Conservation (phyloP, 2,329 filamentous ascomycete species). For the Pseudogymnoascus destructans region DNA sequence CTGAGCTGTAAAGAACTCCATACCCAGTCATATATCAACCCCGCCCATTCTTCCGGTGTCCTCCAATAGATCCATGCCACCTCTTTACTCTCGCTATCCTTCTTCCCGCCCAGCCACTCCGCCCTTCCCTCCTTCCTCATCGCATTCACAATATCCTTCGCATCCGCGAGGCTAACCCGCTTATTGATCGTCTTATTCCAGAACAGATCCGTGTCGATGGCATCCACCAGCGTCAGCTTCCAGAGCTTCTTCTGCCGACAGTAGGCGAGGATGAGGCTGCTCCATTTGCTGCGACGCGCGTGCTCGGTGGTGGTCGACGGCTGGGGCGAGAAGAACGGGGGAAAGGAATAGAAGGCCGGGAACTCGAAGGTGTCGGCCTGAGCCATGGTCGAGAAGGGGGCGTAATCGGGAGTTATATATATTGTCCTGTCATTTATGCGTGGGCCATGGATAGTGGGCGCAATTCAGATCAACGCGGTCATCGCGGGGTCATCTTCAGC, state of each 20-base stretch:
- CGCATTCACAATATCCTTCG: constrained; percentile 44
- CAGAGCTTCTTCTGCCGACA: constrained; percentile 62
- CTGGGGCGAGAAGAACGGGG: constrained; percentile 76
- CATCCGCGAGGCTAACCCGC: constrained; percentile 37
- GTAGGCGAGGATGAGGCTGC: constrained; percentile 72
- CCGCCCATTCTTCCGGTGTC: constrained; percentile 82
- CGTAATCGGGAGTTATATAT: not conserved
- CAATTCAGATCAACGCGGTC: not conserved
- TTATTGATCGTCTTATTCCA: constrained; percentile 42
- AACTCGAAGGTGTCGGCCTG: constrained; percentile 34
- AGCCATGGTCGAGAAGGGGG: not conserved
- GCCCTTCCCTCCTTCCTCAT: constrained; percentile 46
- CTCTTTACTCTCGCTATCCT: constrained; percentile 32
- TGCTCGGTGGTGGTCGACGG: constrained; percentile 59
- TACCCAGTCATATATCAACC: constrained; percentile 60
- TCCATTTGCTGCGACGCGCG: constrained; percentile 75
- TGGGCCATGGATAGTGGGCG: not conserved
- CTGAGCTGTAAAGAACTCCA: constrained; percentile 1
- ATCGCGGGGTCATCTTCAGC: not conserved
- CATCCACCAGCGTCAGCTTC: constrained; percentile 54
- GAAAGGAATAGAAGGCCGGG: constrained; percentile 59
- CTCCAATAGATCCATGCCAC: constrained; percentile 72
- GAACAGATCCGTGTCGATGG: constrained; percentile 45
- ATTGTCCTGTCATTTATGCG: not conserved
- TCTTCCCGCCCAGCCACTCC: constrained; percentile 46